Evolutionary conservation across 257 asterid genomes (phyloP), one percentile per base, ranked within the genome.

Genomic region (Primulina eburnea): DNA sequence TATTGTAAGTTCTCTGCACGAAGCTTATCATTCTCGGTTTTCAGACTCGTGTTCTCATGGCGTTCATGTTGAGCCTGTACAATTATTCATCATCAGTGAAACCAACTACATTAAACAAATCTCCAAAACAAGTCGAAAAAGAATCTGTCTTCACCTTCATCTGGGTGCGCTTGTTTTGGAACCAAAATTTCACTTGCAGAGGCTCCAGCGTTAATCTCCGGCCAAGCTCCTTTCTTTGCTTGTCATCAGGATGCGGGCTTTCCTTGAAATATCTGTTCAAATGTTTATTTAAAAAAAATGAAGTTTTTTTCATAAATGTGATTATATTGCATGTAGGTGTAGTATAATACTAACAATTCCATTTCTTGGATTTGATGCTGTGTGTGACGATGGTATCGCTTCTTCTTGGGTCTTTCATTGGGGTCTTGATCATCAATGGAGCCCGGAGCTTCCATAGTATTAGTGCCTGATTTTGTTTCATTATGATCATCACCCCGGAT

Each of bases 311-410:
- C 28, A 6, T 26, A 18, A 4, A 17, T 12, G 65, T 35, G 29
- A 50, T 59, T 29, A 1, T 83, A 28, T 50, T 50, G 57, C 57
- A n/a, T n/a, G n/a, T n/a, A 43, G 8, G 57, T 50, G 20, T 16
- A 38, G 10, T 28, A 1, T 6, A 40, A n/a, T 12, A 14, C 57
- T 50, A 87, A 90, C 97, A 85, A 37, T 71, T 90, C 97, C 93
- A 90, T 79, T 75, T 90, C 97, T 8, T 77, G 84, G 71, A 90
- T 88, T 73, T 90, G 97, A 64, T 83, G 90, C 59, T 84, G 91
- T 0, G 97, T 88, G 65, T 90, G 97, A 53, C 97, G 97, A 68
- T 88, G 95, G 16, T 86, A 90, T 0, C 85, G 91, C 73, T 90
- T 90, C 85, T 82, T 86, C 66, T 83, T 86, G 58, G 89, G 84